phyloP scores from a whole-genome alignment of 352 stramenopile genomes.

The Globisporangium cystogenes region DNA sequence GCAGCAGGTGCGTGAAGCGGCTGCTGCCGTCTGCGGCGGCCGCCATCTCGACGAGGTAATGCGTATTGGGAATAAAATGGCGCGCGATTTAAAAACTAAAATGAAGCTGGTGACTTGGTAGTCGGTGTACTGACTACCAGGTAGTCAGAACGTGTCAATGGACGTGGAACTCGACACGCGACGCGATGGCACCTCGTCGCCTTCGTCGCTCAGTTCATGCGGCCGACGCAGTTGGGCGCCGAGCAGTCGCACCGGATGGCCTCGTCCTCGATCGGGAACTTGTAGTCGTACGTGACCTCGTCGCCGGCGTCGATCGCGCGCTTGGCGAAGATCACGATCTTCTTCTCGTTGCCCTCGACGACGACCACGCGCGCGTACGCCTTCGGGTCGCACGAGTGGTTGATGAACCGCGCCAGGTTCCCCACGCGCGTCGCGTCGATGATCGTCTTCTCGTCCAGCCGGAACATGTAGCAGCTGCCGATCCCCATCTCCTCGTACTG shows the following conservation, averaged over 20 bases:
- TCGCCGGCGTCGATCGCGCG: constrained; percentile 87
- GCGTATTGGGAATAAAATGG: neutral
- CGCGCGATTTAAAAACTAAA: neutral
- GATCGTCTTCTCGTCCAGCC: constrained; percentile 92
- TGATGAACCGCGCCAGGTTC: constrained; percentile 96
- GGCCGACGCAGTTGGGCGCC: constrained; percentile 90
- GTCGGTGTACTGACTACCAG: too few relatives aligned
- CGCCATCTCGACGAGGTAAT: neutral
- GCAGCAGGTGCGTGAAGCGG: constrained; percentile 78
- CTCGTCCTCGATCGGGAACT: constrained; percentile 96
- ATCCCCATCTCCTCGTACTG: constrained; percentile 93
- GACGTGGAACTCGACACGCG: too few relatives aligned
- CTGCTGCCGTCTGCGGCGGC: constrained; percentile 14
- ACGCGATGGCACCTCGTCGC: too few relatives aligned
- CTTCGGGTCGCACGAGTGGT: constrained; percentile 94
- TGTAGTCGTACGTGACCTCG: constrained; percentile 97
- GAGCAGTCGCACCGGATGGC: constrained; percentile 92
- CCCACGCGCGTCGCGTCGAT: constrained; percentile 93
- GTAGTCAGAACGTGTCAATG: too few relatives aligned
- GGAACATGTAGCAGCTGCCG: constrained; percentile 97
- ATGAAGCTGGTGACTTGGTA: too few relatives aligned
- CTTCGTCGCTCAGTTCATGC: too few relatives aligned
- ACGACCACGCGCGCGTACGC: constrained; percentile 90
- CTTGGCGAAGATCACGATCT: constrained; percentile 96
- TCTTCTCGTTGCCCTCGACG: constrained; percentile 88